Conservation (phyloP, 140 eudicot genomes). For the Flaveria floridana region DNA sequence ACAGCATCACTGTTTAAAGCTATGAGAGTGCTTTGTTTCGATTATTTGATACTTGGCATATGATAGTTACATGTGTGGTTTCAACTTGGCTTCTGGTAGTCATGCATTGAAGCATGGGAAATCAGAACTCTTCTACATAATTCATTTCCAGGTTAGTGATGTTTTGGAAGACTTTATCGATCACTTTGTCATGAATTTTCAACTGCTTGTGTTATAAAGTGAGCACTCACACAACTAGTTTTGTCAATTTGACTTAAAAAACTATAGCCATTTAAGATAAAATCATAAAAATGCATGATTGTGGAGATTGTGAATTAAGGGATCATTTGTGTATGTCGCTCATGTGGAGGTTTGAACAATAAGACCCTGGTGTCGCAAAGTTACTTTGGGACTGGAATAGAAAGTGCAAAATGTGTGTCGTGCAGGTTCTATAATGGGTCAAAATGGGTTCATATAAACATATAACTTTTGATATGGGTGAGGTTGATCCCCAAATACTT, state of each 20-base stretch:
- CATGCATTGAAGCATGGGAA: not conserved
- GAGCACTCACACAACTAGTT: not conserved
- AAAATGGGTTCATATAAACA: not conserved
- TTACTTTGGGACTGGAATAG: not conserved
- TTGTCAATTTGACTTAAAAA: not conserved
- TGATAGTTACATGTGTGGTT: not conserved
- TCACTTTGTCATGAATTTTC: slow-evolving; percentile 8
- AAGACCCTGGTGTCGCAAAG: not conserved
- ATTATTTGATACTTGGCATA: not conserved
- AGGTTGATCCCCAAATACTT: not conserved
- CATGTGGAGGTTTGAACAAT: not conserved
- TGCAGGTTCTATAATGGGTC: not conserved
- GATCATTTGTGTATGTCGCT: not conserved
- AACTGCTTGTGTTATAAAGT: not conserved
- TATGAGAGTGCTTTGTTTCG: slow-evolving; percentile 6
- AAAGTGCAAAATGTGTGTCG: not conserved
- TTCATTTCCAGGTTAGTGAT: slow-evolving; percentile 24
- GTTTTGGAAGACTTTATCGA: not conserved
- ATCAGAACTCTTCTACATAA: slow-evolving; percentile 9
- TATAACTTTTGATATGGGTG: too few species aligned
- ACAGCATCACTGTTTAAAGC: too few species aligned
- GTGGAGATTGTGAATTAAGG: not conserved
- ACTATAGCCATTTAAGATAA: not conserved
- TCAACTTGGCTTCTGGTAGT: not conserved
- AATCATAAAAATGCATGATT: slow-evolving; percentile 1